Base-by-base conservation (phyloP, 345 rosid genomes). In the Limnanthes douglasii region DNA sequence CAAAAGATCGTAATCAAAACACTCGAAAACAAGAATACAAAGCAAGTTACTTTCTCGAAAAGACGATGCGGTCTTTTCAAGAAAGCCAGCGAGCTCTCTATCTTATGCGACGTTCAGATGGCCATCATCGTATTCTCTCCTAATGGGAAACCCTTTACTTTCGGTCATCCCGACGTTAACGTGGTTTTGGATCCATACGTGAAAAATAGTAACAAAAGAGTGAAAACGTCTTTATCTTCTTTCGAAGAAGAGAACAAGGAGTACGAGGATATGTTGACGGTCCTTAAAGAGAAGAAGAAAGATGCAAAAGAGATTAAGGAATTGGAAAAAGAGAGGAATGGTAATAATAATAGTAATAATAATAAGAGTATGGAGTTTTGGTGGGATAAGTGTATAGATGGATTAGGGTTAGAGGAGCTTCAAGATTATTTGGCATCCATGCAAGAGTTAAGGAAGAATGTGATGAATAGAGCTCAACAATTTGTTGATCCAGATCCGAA, bases 131-230 rank as follows among this genome's bases (percentile, higher is more conserved):
- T 54, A 0, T 54, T 39, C 28, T 54, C 60, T 4, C 59, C 59
- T 0, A 31, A 31, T 4, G 18, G 16, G 13, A 77, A 81, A 52
- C 47, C 55, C 5, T 73, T 56, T 53, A 68, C 81, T 18, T 77
- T 73, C 12, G 81, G 88, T 14, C 73, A 76, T 44, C 78, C 76
- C 11, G 21, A 48, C 9, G 73, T 69, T 4, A 61, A 71, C 0
- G 15, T 44, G 11, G 34, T 65, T 2, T 17, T 66, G 0, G 43
- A 64, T 8, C 62, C 56, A 0, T 73, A 59, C 34, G 45, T 66
- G 10, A 36, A 43, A n/a, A n/a, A n/a, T n/a, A n/a, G n/a, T n/a
- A n/a, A n/a, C n/a, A n/a, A n/a, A n/a, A n/a, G n/a, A n/a, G n/a
- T n/a, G n/a, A n/a, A n/a, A n/a, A n/a, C n/a, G n/a, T n/a, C n/a